These are phyloP conservation scores for Salix exigua DNA, from an alignment of 345 rosid species.

Conservation along the genomic window DNA sequence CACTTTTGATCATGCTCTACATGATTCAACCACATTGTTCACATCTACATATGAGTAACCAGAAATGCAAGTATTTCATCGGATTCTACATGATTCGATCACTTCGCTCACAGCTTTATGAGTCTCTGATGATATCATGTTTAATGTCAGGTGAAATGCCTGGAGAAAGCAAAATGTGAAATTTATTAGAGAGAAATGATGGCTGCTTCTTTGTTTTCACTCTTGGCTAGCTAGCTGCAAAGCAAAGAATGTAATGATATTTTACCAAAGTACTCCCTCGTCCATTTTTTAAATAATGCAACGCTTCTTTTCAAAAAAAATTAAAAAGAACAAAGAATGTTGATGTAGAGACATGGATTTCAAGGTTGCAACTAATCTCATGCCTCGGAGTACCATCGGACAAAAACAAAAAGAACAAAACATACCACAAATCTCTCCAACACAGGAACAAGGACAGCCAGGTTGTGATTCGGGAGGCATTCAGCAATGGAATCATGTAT, in stretches of 20 bases:
- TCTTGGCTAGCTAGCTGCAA: not conserved
- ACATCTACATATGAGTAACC: conserved; percentile 69
- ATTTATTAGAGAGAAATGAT: not conserved
- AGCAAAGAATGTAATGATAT: no score
- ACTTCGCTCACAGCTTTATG: conserved; percentile 90
- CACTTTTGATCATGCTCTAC: conserved; percentile 44
- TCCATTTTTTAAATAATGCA: not conserved
- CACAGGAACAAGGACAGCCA: conserved; percentile 76
- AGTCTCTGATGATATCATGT: conserved; percentile 94
- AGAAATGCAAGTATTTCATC: conserved; percentile 60
- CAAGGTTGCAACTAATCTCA: conserved; percentile 1
- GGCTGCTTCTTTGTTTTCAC: not conserved
- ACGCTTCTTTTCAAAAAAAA: no score
- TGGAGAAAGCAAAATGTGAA: conserved; percentile 13
- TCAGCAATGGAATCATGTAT: conserved; percentile 71
- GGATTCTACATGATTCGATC: conserved; percentile 75
- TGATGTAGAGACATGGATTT: not conserved
- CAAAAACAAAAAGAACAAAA: conserved; percentile 16
- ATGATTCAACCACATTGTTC: conserved; percentile 87
- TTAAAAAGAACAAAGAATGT: not conserved
- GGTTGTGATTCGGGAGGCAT: conserved; percentile 65
- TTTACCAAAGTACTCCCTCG: no score
- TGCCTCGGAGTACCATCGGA: not conserved
- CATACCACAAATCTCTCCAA: conserved; percentile 98
- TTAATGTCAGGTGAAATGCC: conserved; percentile 85